Conservation (phyloP, 768 basidiomycete species). For the Lactifluus volemus region DNA sequence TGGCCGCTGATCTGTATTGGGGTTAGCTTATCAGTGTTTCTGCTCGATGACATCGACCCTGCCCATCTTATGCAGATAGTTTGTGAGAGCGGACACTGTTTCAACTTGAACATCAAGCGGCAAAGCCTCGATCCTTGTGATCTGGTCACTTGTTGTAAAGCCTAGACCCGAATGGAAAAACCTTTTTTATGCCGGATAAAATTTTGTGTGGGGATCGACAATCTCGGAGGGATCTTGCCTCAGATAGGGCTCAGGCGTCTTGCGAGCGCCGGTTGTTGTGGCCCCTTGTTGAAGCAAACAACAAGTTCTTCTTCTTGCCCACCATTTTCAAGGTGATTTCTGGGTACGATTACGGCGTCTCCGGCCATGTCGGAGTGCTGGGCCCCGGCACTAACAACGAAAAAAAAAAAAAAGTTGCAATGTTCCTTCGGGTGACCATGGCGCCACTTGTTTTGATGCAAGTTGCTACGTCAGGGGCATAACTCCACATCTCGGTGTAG, state of each 20-base stretch:
- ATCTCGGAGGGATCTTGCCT: neutral
- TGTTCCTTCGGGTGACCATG: neutral
- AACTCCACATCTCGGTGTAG: neutral
- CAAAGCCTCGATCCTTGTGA: too few relatives aligned
- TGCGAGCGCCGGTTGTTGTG: neutral
- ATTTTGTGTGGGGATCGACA: neutral
- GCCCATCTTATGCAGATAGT: too few relatives aligned
- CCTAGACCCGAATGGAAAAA: too few relatives aligned
- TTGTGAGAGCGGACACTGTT: too few relatives aligned
- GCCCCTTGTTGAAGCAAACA: neutral
- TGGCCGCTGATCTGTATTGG: neutral
- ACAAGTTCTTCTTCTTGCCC: neutral
- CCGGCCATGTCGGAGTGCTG: neutral
- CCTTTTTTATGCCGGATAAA: too few relatives aligned
- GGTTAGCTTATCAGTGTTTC: neutral
- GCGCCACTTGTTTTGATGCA: slow-evolving; percentile 7
- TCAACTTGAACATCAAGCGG: too few relatives aligned
- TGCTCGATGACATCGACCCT: too few relatives aligned
- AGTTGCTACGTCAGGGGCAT: slow-evolving; percentile 5
- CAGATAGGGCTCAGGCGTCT: neutral
- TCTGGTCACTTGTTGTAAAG: too few relatives aligned
- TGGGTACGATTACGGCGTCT: neutral
- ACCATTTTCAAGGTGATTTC: neutral
- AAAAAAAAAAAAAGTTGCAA: neutral
- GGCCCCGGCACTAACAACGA: neutral